Evolutionary conservation across 345 rosid genomes (phyloP), one percentile per base, ranked within the genome.

Genomic region (Cardiospermum halicacabum): DNA sequence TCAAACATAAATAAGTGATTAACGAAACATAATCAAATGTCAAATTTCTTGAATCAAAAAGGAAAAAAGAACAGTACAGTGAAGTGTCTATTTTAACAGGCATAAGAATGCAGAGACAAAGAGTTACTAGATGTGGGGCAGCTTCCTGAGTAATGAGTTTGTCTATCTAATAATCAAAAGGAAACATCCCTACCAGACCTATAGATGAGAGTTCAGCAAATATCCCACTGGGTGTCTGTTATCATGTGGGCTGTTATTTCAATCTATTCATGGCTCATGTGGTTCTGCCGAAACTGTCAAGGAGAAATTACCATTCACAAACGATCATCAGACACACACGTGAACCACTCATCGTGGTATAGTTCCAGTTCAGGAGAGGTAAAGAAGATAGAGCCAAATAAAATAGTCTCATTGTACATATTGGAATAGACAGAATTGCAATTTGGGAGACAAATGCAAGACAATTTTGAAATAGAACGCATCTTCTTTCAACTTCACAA

Each of bases 151-250:
- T 64, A 30, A 60, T 32, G 61, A 21, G 45, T 36, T 56, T 66
- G n/a, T 31, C 25, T 36, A 27, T 7, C 54, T 36, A 67, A 63
- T 60, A 64, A 16, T 25, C 58, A 62, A 49, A n/a, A 56, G 69
- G 77, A 28, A 40, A 42, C 22, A 74, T 60, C 75, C 31, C 58
- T 19, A 59, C 60, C 60, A 58, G 25, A 60, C 62, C 71, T 49
- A 65, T 66, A 63, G 22, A 40, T 60, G 37, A 54, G 40, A 54
- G 28, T 11, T 3, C 5, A 25, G 10, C 28, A 25, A 48, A 16
- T 12, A 36, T 47, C 56, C 73, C 66, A 57, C 36, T 54, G 19
- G 64, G 11, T 18, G 27, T n/a, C 30, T 32, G 32, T 49, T n/a
- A n/a, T n/a, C n/a, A n/a, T n/a, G n/a, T n/a, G n/a, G n/a, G n/a